Evolutionary conservation across 2,329 filamentous ascomycete genomes (phyloP).

Genomic region (Stemphylium vesicarium): DNA sequence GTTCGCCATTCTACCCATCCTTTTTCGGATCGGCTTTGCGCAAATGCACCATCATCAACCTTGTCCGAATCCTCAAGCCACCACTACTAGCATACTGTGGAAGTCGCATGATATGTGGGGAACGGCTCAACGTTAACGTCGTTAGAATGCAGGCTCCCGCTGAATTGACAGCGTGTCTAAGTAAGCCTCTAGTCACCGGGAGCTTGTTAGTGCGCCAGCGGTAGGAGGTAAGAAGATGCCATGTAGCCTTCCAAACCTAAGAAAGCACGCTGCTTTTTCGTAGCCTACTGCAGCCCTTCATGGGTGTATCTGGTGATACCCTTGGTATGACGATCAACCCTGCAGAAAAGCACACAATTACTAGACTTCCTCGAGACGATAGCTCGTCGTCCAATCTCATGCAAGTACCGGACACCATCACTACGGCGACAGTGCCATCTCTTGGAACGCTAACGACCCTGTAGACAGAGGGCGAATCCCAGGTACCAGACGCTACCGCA

Average conservation of each 20-base stretch:
- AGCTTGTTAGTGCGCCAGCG: neutral
- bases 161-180: neutral
- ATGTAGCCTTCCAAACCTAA: neutral
- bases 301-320: neutral
- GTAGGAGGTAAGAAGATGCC: neutral
- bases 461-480: conserved; percentile 7
- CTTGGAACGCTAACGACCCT: conserved; percentile 4
- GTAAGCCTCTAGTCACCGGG: neutral
- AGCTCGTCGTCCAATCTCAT: neutral
- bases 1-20: neutral
- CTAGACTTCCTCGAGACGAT: neutral
- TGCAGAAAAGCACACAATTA: conserved; percentile 4
- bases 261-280: neutral
- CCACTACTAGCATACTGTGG: neutral
- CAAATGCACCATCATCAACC: neutral
- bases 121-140: neutral
- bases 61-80: conserved; percentile 1
- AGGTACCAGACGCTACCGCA: neutral
- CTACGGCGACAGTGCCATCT: neutral
- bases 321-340: neutral
- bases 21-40: conserved; percentile 2
- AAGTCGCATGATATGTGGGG: neutral
- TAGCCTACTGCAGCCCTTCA: too few species aligned
- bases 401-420: neutral
- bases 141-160: neutral